Evolutionary conservation across 441 rosid genomes (phyloP).

Genomic region (Viola pubescens): DNA sequence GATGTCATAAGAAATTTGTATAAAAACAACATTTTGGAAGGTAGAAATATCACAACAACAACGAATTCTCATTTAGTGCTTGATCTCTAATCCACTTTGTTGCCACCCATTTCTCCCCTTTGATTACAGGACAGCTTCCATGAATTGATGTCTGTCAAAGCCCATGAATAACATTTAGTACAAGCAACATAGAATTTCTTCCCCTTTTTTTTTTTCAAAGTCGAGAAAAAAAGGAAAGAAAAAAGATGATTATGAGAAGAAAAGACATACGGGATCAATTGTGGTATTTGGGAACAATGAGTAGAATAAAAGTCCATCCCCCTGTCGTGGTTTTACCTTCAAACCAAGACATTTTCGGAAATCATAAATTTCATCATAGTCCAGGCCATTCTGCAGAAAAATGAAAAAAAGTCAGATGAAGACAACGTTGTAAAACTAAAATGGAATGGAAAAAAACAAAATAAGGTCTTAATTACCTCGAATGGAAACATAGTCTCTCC

Average conservation of each 20-base stretch:
- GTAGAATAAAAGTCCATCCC: constrained; percentile 63
- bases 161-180: neutral
- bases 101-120: constrained; percentile 90
- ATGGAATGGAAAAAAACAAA: neutral
- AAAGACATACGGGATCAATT: constrained; percentile 44
- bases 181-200: neutral
- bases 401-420: too few relatives aligned
- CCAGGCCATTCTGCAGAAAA: constrained; percentile 34
- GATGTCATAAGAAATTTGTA: too few relatives aligned
- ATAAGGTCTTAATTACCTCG: constrained; percentile 33
- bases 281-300: constrained; percentile 49
- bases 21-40: neutral
- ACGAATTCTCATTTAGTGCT: constrained; percentile 25
- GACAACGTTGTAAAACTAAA: neutral
- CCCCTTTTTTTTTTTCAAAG: neutral
- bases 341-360: constrained; percentile 40
- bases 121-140: constrained; percentile 71
- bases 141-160: constrained; percentile 65
- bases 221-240: neutral
- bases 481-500: constrained; percentile 64
- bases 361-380: constrained; percentile 36
- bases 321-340: constrained; percentile 47
- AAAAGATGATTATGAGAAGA: neutral
- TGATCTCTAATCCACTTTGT: constrained; percentile 86
- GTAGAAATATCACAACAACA: neutral